phyloP scores from a whole-genome alignment of 192 early-diverging fungal genomes.

The Dissophora globulifera region DNA sequence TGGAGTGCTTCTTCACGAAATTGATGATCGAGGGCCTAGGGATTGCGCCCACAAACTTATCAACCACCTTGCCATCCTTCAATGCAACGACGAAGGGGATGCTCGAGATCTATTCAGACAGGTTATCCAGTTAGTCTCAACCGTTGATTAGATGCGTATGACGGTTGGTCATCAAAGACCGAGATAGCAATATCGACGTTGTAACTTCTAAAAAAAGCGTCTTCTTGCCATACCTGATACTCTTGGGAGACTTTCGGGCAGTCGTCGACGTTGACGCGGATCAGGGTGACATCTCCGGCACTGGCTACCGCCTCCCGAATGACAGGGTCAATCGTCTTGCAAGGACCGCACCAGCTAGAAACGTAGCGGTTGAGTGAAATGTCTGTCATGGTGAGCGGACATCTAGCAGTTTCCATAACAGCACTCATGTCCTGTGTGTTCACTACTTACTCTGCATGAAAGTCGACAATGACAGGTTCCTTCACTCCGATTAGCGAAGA shows the following conservation, averaged over 20 bases:
- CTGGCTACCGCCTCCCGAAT: conserved; percentile 70
- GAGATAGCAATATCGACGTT: not conserved
- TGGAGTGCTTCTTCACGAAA: conserved; percentile 59
- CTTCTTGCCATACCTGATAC: conserved; percentile 60
- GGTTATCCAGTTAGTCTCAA: not conserved
- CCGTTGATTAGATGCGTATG: too few relatives aligned
- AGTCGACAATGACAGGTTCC: conserved; percentile 83
- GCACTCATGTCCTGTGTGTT: too few relatives aligned
- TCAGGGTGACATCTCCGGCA: conserved; percentile 73
- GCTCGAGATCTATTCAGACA: conserved; percentile 64
- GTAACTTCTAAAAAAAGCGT: not conserved
- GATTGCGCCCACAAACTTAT: conserved; percentile 74
- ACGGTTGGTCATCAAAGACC: too few relatives aligned
- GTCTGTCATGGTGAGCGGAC: too few relatives aligned
- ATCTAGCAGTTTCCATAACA: too few relatives aligned
- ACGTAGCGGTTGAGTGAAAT: not conserved
- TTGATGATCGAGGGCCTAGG: conserved; percentile 62
- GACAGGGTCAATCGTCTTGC: conserved; percentile 78
- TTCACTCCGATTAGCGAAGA: conserved; percentile 67
- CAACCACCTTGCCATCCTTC: conserved; percentile 68
- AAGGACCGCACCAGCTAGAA: conserved; percentile 87
- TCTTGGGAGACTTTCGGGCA: conserved; percentile 66
- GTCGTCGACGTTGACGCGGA: conserved; percentile 84
- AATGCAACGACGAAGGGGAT: conserved; percentile 83
- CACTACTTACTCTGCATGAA: conserved; percentile 73